Percentiles rank a stretch among this genome's conserved stretches.
Conservation (phyloP, 805 yeast species). For the Candida nemodendra region DNA sequence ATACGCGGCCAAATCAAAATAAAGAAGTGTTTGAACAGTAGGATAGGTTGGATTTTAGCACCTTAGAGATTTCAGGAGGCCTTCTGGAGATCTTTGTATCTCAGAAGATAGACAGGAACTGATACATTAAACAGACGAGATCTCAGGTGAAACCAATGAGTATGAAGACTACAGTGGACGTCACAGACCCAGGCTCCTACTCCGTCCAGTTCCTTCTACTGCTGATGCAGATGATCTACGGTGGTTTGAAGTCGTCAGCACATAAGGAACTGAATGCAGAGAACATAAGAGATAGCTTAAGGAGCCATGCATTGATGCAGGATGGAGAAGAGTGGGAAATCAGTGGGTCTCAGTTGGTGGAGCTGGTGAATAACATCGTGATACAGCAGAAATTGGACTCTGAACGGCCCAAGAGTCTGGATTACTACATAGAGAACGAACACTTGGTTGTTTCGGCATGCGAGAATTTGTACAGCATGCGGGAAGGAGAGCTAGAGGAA, state of each 20-base stretch:
- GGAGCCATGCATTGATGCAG: conserved; percentile 27
- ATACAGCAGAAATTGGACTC: conserved; percentile 13
- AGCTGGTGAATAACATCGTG: conserved; percentile 20
- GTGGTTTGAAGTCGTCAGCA: conserved; percentile 13
- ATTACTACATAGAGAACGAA: conserved; percentile 16
- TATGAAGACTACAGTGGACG: conserved; percentile 1
- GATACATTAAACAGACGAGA: neutral
- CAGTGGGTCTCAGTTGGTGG: conserved; percentile 17
- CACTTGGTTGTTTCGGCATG: conserved; percentile 22
- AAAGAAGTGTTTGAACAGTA: no score
- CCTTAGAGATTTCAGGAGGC: no score
- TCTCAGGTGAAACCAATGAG: conserved; percentile 1
- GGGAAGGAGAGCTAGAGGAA: conserved; percentile 24
- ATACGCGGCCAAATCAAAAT: neutral
- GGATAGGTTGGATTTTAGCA: no score
- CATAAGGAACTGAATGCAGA: conserved; percentile 12
- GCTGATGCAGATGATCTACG: conserved; percentile 31
- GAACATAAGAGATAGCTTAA: conserved; percentile 16
- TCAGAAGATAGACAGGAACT: no score
- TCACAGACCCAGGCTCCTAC: conserved; percentile 21
- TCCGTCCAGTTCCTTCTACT: conserved; percentile 31
- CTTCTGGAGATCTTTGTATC: no score
- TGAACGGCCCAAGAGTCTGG: conserved; percentile 5
- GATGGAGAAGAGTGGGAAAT: conserved; percentile 11
- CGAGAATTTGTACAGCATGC: conserved; percentile 19